phyloP scores from a whole-genome alignment of 495 filamentous ascomycete genomes.

The Friedmanniomyces simplex region DNA sequence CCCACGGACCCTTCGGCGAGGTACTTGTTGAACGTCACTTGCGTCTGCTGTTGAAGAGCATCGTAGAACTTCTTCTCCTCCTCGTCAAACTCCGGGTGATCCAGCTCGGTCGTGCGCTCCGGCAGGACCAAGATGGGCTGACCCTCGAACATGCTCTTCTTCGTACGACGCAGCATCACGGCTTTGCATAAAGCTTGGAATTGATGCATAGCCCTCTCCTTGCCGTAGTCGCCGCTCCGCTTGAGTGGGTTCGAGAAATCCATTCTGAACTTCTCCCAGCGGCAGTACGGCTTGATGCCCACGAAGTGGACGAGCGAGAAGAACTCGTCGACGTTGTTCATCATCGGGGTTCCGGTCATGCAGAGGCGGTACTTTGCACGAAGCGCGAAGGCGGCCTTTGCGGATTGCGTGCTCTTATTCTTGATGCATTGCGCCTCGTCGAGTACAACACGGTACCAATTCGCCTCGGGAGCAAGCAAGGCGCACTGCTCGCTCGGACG shows the following conservation, averaged over 20 bases:
- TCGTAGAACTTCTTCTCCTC: constrained; percentile 65
- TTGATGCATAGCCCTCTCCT: constrained; percentile 44
- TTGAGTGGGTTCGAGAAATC: constrained; percentile 43
- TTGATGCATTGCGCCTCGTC: constrained; percentile 96
- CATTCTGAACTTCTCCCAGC: constrained; percentile 48
- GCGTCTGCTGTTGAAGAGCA: constrained; percentile 55
- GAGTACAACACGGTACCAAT: constrained; percentile 69
- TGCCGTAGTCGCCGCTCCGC: constrained; percentile 23
- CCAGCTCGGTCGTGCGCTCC: constrained; percentile 52
- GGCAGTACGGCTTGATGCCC: constrained; percentile 67
- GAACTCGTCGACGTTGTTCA: constrained; percentile 78
- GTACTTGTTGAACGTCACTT: constrained; percentile 67
- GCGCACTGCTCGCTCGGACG: constrained; percentile 35
- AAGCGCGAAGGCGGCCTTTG: constrained; percentile 52
- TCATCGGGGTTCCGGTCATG: constrained; percentile 90
- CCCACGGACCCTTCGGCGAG: constrained; percentile 60
- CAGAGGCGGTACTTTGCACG: constrained; percentile 63
- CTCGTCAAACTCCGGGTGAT: constrained; percentile 60
- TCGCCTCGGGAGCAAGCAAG: constrained; percentile 52
- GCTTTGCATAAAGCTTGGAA: constrained; percentile 76
- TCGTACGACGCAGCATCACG: constrained; percentile 75
- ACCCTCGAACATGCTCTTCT: constrained; percentile 74
- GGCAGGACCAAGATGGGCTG: constrained; percentile 71
- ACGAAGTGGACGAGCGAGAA: constrained; percentile 76
- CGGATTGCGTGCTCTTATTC: constrained; percentile 60